Percentiles rank a stretch among this genome's conserved stretches.
Conservation (phyloP, 345 rosid species). For the Rhizophora apiculata region DNA sequence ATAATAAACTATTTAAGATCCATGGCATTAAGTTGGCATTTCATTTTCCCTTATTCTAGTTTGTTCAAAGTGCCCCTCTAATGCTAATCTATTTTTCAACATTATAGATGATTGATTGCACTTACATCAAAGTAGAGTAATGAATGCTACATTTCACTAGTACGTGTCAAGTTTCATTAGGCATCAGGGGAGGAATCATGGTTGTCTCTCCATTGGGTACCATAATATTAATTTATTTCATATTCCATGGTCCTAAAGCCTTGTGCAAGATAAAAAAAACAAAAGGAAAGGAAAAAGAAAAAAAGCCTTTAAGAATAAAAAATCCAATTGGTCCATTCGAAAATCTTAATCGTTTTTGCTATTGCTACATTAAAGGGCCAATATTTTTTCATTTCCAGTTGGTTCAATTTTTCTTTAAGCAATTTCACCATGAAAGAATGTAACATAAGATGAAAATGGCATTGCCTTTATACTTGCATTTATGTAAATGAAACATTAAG, state of each 20-base stretch:
- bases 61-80: too few species aligned
- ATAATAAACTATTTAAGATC: background rate
- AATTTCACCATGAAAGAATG: slow-evolving; percentile 21
- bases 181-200: background rate
- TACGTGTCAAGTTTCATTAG: background rate
- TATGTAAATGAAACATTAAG: slow-evolving; percentile 28
- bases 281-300: too few species aligned
- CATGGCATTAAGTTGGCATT: too few species aligned
- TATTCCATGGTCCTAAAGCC: background rate
- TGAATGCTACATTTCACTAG: background rate
- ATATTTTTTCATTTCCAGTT: background rate
- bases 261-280: too few species aligned
- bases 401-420: background rate
- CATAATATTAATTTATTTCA: background rate
- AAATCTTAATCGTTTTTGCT: background rate
- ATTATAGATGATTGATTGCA: slow-evolving; percentile 7
- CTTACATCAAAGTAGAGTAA: slow-evolving; percentile 13
- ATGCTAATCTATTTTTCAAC: too few species aligned
- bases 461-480: slow-evolving; percentile 17
- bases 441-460: slow-evolving; percentile 36
- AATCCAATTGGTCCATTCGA: background rate
- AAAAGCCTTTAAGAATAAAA: too few species aligned
- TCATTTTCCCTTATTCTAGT: too few species aligned
- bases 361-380: background rate
- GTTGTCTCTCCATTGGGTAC: background rate